Percentiles rank a stretch among this genome's conserved stretches.
These are phyloP conservation scores for Zygosaccharomyces gambellarensis DNA, from an alignment of 805 yeast species.

Conservation along the genomic window DNA sequence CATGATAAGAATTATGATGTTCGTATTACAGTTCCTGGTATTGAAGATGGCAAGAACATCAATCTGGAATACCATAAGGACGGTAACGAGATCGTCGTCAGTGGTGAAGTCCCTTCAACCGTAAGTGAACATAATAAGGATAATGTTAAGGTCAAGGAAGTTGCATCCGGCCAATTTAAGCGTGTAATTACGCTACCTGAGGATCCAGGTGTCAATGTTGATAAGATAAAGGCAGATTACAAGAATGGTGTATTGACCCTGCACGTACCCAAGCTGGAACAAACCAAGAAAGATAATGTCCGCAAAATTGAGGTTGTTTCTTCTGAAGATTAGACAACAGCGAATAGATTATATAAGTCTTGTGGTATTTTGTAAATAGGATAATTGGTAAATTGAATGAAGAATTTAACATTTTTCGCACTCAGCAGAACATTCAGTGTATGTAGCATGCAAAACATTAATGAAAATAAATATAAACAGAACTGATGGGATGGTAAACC, in stretches of 20 bases:
- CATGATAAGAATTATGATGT: constrained; percentile 40
- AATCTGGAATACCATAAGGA: constrained; percentile 45
- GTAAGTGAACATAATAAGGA: constrained; percentile 19
- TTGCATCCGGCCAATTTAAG: constrained; percentile 39
- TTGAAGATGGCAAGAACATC: constrained; percentile 39
- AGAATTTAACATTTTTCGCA: too few relatives aligned
- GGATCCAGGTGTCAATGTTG: constrained; percentile 38
- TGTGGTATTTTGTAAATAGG: background rate
- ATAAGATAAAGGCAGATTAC: constrained; percentile 43
- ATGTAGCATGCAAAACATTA: too few relatives aligned
- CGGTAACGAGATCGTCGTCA: constrained; percentile 39
- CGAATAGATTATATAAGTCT: background rate
- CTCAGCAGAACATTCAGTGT: too few relatives aligned
- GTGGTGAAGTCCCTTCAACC: constrained; percentile 40
- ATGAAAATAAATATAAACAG: too few relatives aligned
- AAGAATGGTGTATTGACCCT: constrained; percentile 43
- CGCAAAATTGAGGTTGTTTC: constrained; percentile 31
- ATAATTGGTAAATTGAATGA: background rate
- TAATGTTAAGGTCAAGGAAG: constrained; percentile 33
- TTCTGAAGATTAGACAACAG: constrained; percentile 10
- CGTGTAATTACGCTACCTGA: constrained; percentile 40
- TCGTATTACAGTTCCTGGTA: constrained; percentile 46
- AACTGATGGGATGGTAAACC: too few relatives aligned
- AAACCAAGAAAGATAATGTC: constrained; percentile 16
- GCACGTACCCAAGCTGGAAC: constrained; percentile 38